Base-by-base conservation (phyloP, 306 rosid genomes). In the Citrullus mucosospermus region DNA sequence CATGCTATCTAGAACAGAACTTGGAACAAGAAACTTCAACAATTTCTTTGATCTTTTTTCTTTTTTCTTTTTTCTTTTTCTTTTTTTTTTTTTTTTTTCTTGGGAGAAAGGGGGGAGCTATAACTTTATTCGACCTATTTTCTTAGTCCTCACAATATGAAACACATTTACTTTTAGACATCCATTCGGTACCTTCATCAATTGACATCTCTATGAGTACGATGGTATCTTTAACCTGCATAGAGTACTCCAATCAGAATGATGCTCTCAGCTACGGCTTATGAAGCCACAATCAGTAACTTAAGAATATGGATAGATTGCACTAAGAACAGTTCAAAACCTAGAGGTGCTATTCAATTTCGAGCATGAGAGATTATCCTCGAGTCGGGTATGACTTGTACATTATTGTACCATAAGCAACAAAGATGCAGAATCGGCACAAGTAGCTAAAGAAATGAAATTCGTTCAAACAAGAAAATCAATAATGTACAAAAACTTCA, bases 241-340 rank as follows among this genome's bases (percentile, higher is more conserved):
- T 68, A 38, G 54, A 68, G 75, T 68, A 68, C 30, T 70, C 76
- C 57, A 70, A 44, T 70, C 76, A 70, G 75, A 70, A 70, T 44
- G 56, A 70, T 44, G 55, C 34, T 44, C n/a, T 20, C 15, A 28
- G 57, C 76, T 43, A 22, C 9, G 48, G n/a, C 79, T 51, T 61
- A 80, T 48, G 25, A 51, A 7, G 11, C 65, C 65, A 61, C 55
- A 69, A 41, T 69, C 36, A 68, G 50, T 36, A 39, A n/a, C 54
- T 68, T 39, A 14, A 22, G 10, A 41, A 43, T 15, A n/a, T 44
- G 56, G 76, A 70, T 70, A 25, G 36, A 38, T 41, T n/a, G 76
- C 51, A 44, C 51, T 18, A 69, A 70, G 20, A 44, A 22, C 53
- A 38, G 17, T 41, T 39, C 28, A 44, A 70, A 39, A 70, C 25